Conservation (phyloP, 2,329 filamentous ascomycete species). For the Byssothecium circinans region DNA sequence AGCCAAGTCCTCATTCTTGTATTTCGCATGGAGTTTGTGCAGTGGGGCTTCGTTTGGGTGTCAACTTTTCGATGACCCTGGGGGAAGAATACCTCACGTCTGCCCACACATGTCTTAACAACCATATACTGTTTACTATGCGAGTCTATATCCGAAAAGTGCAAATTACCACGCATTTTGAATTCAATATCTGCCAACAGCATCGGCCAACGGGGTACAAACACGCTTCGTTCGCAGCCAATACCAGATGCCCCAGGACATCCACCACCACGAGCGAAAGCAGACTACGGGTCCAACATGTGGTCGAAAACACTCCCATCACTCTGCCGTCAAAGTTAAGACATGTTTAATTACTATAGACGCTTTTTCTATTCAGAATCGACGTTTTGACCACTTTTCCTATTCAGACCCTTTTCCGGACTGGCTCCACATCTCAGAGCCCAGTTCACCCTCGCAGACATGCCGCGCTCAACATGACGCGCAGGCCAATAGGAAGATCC, state of each 20-base stretch:
- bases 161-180: too few relatives aligned
- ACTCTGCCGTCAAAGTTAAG: neutral
- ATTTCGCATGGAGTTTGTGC: too few relatives aligned
- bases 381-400: slow-evolving; percentile 14
- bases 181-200: neutral
- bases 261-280: neutral
- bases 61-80: too few relatives aligned
- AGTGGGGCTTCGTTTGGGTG: too few relatives aligned
- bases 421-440: slow-evolving; percentile 17
- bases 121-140: too few relatives aligned
- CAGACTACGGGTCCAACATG: neutral
- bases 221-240: neutral
- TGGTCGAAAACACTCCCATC: neutral
- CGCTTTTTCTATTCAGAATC: slow-evolving; percentile 27
- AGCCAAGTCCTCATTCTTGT: too few relatives aligned
- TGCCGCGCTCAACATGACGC: neutral
- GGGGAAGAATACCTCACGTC: too few relatives aligned
- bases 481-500: neutral
- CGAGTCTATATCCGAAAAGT: too few relatives aligned
- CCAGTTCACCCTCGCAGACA: slow-evolving; percentile 2
- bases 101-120: too few relatives aligned
- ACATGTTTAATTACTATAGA: slow-evolving; percentile 17
- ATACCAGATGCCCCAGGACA: neutral
- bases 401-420: slow-evolving; percentile 40
- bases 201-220: neutral